Base-by-base conservation (phyloP, 2,329 filamentous ascomycete genomes). In the Xylariaceae sp. region DNA sequence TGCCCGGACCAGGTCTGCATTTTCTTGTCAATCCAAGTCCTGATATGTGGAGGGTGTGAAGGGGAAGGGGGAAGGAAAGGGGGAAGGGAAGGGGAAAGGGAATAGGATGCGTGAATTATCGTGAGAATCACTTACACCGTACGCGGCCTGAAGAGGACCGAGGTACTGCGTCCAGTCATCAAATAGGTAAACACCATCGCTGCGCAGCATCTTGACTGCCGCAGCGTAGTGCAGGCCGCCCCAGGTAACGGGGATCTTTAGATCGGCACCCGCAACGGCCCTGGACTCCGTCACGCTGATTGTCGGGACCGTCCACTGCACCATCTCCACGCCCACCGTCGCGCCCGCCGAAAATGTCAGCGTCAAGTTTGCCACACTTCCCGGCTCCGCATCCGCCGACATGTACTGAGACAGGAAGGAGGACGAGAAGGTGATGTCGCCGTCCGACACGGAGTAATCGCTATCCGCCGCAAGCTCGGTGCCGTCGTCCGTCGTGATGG, bases 91-190 rank as follows among this genome's bases (percentile, higher is more conserved):
- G n/a, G n/a, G n/a, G n/a, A n/a, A n/a, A n/a, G n/a, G n/a, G n/a
- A n/a, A n/a, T n/a, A n/a, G n/a, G n/a, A n/a, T n/a, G n/a, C n/a
- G 18, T 43, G 5, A 23, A 20, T n/a, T 20, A 43, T 20, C 7
- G 46, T 29, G 5, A 18, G 14, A 26, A 7, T 12, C 9, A 66
- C 70, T 67, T 59, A 71, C 70, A 60, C 73, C 77, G 16, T 74
- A 65, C 12, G 71, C 78, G 59, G 82, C 74, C 64, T 85, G 81
- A 20, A 86, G 65, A 2, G 78, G 73, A 0, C 79, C 79, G 1
- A 85, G 68, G 26, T 75, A 82, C 63, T 75, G 68, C 0, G 83
- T 86, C 80, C 80, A 87, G 48, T 80, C 76, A 59, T 87, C 83
- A 3, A 81, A 74, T 6, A 86, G 65, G 50, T 76, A 81, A 6